Conservation (phyloP, 176 grass and related monocot genomes). For the Alloteropsis semialata region DNA sequence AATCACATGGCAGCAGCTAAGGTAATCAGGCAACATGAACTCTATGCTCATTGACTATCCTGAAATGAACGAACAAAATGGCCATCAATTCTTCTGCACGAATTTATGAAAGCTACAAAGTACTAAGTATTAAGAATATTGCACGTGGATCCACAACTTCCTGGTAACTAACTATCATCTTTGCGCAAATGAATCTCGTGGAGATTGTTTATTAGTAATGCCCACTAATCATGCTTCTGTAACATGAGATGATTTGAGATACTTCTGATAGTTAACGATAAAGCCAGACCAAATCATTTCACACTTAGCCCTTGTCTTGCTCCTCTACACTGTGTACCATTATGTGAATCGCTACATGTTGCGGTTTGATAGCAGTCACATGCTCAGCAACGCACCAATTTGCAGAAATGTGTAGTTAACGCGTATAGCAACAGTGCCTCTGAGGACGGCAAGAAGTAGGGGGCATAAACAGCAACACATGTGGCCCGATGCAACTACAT, state of each 20-base stretch:
- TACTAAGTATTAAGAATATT: background rate
- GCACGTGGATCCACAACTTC: background rate
- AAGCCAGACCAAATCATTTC: background rate
- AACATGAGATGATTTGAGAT: background rate
- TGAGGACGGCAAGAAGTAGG: background rate
- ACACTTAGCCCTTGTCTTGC: background rate
- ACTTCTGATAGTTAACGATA: background rate
- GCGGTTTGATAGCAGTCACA: background rate
- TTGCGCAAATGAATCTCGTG: background rate
- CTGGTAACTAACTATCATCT: slow-evolving; percentile 9
- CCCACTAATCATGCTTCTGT: background rate
- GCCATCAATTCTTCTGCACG: background rate
- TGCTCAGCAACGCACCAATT: background rate
- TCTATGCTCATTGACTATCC: slow-evolving; percentile 3
- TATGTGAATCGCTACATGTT: background rate
- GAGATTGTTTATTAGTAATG: background rate
- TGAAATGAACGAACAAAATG: slow-evolving; percentile 32
- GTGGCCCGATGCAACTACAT: background rate
- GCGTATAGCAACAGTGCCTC: background rate
- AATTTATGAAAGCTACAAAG: background rate
- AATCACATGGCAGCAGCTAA: slow-evolving; percentile 22
- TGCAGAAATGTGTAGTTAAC: background rate
- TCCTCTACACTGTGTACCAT: background rate
- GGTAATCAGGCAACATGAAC: slow-evolving; percentile 31
- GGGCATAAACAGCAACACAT: background rate